Percentiles rank a stretch among this genome's conserved stretches.
phyloP scores from a whole-genome alignment of 768 basidiomycete genomes.

The Mycena rebaudengoi region DNA sequence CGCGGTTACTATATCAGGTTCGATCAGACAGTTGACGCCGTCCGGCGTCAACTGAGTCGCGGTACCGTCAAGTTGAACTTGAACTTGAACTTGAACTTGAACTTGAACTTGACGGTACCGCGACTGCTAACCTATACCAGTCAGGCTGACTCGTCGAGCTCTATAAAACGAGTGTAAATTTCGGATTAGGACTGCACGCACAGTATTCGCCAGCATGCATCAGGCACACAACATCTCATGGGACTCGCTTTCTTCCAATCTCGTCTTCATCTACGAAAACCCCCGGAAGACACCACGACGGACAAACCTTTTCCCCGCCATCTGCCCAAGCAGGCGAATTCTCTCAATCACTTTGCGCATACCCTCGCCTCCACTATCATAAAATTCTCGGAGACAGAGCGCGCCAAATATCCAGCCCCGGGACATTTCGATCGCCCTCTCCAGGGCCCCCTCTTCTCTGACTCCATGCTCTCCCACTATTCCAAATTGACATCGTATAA shows the following conservation, averaged over 20 bases:
- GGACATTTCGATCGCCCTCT: conserved; percentile 21
- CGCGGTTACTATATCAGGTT: too few species aligned
- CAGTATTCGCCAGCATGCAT: conserved; percentile 38
- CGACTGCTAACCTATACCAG: background rate
- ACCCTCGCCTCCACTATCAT: conserved; percentile 37
- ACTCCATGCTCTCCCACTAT: conserved; percentile 38
- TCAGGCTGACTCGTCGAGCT: background rate
- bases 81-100: too few species aligned
- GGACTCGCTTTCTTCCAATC: conserved; percentile 42
- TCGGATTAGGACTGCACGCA: too few species aligned
- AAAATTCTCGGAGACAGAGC: conserved; percentile 46
- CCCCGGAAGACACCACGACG: conserved; percentile 34
- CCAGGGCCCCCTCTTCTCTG: conserved; percentile 39
- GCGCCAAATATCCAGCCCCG: conserved; percentile 40
- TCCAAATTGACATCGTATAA: conserved; percentile 33
- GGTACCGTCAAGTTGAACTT: too few species aligned
- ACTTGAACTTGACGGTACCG: too few species aligned
- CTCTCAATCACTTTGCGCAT: conserved; percentile 44
- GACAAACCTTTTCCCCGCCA: conserved; percentile 38
- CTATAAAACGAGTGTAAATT: too few species aligned
- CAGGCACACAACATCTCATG: conserved; percentile 52
- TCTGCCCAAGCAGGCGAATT: conserved; percentile 29
- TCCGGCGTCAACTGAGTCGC: too few species aligned
- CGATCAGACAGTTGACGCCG: too few species aligned
- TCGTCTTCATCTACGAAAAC: conserved; percentile 43